Evolutionary conservation across 768 basidiomycete species (phyloP).

Genomic region (Suillus weaverae): DNA sequence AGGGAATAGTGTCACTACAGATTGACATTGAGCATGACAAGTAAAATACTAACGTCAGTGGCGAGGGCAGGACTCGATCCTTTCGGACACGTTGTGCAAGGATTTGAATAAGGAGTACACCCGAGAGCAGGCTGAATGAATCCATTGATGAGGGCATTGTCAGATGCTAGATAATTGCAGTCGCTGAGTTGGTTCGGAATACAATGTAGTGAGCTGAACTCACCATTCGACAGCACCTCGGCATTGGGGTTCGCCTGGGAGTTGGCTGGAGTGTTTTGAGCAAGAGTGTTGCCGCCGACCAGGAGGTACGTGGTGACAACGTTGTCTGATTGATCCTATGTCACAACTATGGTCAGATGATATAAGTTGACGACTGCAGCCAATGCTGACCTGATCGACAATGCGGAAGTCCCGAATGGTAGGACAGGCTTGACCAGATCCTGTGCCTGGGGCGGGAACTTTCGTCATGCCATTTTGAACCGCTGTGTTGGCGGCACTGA

Average conservation of each 20-base stretch:
- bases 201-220: not conserved
- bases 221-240: constrained; percentile 25
- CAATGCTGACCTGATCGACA: constrained; percentile 22
- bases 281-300: constrained; percentile 21
- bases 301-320: constrained; percentile 30
- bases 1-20: not conserved
- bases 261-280: constrained; percentile 27
- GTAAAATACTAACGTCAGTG: constrained; percentile 18
- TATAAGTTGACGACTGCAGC: not conserved
- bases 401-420: constrained; percentile 29
- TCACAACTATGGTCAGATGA: not conserved
- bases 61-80: constrained; percentile 22
- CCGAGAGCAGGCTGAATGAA: constrained; percentile 28
- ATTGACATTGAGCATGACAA: not conserved
- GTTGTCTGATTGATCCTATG: constrained; percentile 30
- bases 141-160: constrained; percentile 26
- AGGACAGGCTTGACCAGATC: constrained; percentile 24
- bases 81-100: constrained; percentile 24
- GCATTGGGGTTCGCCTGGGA: constrained; percentile 25
- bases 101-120: constrained; percentile 25
- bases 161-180: constrained; percentile 20
- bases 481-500: constrained; percentile 20
- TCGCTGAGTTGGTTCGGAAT: not conserved
- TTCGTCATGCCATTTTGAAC: constrained; percentile 22
- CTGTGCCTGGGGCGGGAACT: constrained; percentile 22